Base-by-base conservation (phyloP, 2,329 filamentous ascomycete species). In the Fonsecaea pedrosoi region DNA sequence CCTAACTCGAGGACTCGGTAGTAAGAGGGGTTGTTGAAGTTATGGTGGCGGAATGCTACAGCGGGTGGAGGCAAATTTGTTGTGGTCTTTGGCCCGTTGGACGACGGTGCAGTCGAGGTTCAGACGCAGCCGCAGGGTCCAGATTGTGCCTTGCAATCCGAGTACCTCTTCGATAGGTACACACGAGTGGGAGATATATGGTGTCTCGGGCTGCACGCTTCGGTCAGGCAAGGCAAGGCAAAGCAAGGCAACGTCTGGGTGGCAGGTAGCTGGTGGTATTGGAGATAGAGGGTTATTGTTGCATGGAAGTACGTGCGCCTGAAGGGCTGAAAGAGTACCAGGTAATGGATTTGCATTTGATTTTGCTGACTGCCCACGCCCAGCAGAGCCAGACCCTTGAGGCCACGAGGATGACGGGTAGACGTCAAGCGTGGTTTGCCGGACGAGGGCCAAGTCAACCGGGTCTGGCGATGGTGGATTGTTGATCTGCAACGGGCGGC, bases 401-500 rank as follows among this genome's bases (percentile, higher is more conserved):
- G 60, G 60, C 63, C 62, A 65, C 59, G 62, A 63, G 66, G 66
- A 40, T 13, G 45, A n/a, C 37, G n/a, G 34, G 42, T 61, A 62
- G 59, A 64, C 67, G 60, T 69, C 67, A 66, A 61, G 66, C 58
- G 59, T 61, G 58, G 58, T 60, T 58, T 60, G 32, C 60, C 42
- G 61, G 35, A 30, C 50, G 37, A 55, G 58, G 45, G 64, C 40
- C 34, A 48, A 54, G 25, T 65, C 45, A 40, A 37, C 21, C 45
- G 32, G 50, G 37, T 60, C 59, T 38, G 45, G 48, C 34, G 58
- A 61, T n/a, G 58, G 58, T 61, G 58, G 45, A 53, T 54, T 48
- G 37, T 53, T 67, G 64, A 69, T 69, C 68, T 69, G 65, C 68
- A 63, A 69, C 65, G 45, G 68, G 68, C 68, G 68, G 68, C 65